phyloP scores from a whole-genome alignment of 495 filamentous ascomycete species.

The Cercophora sp. region DNA sequence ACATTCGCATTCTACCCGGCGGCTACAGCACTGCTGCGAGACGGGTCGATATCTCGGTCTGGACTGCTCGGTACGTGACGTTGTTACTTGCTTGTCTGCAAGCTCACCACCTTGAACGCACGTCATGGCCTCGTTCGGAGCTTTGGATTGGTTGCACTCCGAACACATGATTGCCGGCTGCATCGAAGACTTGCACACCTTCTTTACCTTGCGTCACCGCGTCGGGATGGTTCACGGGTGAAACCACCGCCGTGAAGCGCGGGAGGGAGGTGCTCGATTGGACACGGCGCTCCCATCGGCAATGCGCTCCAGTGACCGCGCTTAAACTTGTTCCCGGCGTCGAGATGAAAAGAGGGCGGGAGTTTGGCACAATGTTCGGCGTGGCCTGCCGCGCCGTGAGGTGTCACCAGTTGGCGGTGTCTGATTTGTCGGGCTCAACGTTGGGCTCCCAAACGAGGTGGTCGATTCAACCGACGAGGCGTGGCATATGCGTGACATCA shows the following conservation, averaged over 20 bases:
- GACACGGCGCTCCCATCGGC: constrained; percentile 5
- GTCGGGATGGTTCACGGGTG: constrained; percentile 1
- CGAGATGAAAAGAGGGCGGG: background rate
- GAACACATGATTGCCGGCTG: constrained; percentile 2
- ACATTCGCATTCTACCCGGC: background rate
- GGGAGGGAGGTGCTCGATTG: constrained; percentile 8
- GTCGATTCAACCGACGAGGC: constrained; percentile 3
- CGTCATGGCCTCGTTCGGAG: background rate
- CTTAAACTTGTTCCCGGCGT: constrained; percentile 9
- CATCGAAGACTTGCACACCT: constrained; percentile 12
- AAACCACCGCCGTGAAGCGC: constrained; percentile 6
- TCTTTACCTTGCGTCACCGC: constrained; percentile 12
- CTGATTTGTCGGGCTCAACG: constrained; percentile 10
- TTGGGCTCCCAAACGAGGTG: background rate
- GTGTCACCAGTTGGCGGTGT: constrained; percentile 14
- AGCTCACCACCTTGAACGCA: background rate
- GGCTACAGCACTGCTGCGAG: constrained; percentile 6
- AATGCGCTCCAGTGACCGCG: constrained; percentile 11
- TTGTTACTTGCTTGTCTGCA: constrained; percentile 11
- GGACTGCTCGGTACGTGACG: constrained; percentile 1
- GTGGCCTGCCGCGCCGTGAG: too few relatives aligned
- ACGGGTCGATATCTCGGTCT: constrained; percentile 7
- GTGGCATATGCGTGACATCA: constrained; percentile 16
- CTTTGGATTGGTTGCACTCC: background rate
- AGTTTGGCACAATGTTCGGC: too few relatives aligned